Percentiles rank a stretch among this genome's conserved stretches.
These are phyloP conservation scores for Pestalotiopsis sp. DNA, from an alignment of 2,329 filamentous ascomycete genomes.

Conservation along the genomic window DNA sequence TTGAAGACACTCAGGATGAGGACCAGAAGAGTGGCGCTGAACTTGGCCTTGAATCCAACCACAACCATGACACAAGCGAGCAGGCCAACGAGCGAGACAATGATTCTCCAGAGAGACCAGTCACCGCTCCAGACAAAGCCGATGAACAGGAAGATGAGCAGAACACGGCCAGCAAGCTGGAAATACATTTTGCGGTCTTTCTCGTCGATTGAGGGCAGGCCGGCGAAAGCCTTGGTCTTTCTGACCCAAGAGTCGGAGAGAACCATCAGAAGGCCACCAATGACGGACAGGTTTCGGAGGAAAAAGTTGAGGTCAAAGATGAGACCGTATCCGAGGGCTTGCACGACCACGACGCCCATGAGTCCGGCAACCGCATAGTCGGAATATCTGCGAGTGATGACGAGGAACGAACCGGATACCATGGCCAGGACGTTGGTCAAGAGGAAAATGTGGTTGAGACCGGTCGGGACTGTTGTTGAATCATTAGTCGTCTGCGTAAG, in stretches of 20 bases:
- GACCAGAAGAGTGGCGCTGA: conserved; percentile 92
- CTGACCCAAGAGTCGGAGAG: conserved; percentile 97
- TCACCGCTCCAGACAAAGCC: conserved; percentile 95
- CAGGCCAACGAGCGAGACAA: conserved; percentile 82
- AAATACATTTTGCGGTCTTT: conserved; percentile 99
- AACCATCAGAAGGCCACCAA: conserved; percentile 97
- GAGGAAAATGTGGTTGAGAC: conserved; percentile 90
- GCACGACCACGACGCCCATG: conserved; percentile 85
- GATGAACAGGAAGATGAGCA: conserved; percentile 96
- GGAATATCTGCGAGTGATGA: conserved; percentile 90
- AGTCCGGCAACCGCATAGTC: conserved; percentile 91
- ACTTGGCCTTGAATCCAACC: conserved; percentile 99
- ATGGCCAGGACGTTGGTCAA: conserved; percentile 88
- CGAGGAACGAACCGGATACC: conserved; percentile 76
- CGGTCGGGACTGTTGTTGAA: conserved; percentile 68
- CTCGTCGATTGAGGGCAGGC: conserved; percentile 90
- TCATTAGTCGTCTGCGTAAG: conserved; percentile 19
- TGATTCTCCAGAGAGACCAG: conserved; percentile 85
- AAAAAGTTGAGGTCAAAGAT: conserved; percentile 99
- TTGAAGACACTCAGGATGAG: conserved; percentile 97
- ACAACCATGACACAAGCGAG: conserved; percentile 98
- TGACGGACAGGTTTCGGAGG: conserved; percentile 95
- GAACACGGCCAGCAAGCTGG: conserved; percentile 91
- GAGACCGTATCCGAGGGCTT: conserved; percentile 93
- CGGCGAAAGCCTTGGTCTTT: conserved; percentile 95